These are phyloP conservation scores for Podila verticillata DNA, from an alignment of 192 early-diverging fungal genomes.

Conservation along the genomic window DNA sequence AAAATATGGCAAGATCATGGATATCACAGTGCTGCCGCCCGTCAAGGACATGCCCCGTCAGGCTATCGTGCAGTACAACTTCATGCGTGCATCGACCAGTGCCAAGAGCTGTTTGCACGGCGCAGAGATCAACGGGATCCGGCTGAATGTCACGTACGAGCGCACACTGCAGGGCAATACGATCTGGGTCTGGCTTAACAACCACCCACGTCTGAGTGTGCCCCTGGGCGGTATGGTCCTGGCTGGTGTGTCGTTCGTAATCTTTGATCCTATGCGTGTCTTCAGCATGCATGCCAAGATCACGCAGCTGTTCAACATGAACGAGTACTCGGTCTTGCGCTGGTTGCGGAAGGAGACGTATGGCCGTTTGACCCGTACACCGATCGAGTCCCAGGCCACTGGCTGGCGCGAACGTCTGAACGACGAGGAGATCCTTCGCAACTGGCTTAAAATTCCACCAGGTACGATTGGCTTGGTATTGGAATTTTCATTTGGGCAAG, in stretches of 20 bases:
- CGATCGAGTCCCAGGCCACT: slow-evolving; percentile 26
- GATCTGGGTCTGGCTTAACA: slow-evolving; percentile 37
- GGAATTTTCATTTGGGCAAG: background rate
- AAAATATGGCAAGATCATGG: slow-evolving; percentile 83
- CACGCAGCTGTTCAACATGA: slow-evolving; percentile 81
- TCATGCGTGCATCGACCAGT: slow-evolving; percentile 83
- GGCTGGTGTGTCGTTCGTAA: slow-evolving; percentile 79
- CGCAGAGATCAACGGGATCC: slow-evolving; percentile 71
- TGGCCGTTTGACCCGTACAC: slow-evolving; percentile 45
- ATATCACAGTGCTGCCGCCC: slow-evolving; percentile 66
- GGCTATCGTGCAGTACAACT: slow-evolving; percentile 82
- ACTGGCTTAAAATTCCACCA: slow-evolving; percentile 65
- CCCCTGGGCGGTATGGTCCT: slow-evolving; percentile 54
- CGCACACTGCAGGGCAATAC: slow-evolving; percentile 51
- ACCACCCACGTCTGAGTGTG: slow-evolving; percentile 31
- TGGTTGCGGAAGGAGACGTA: slow-evolving; percentile 68
- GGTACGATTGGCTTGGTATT: slow-evolving; percentile 29
- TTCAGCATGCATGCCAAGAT: slow-evolving; percentile 90
- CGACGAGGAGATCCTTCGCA: slow-evolving; percentile 62
- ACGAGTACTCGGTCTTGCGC: slow-evolving; percentile 64
- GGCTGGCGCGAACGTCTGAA: slow-evolving; percentile 67
- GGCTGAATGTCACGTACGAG: slow-evolving; percentile 72
- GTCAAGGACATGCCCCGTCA: slow-evolving; percentile 79
- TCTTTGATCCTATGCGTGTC: slow-evolving; percentile 92
- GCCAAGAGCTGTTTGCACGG: slow-evolving; percentile 94